Base-by-base conservation (phyloP, 768 basidiomycete genomes). In the Leccinum pellstonianum region DNA sequence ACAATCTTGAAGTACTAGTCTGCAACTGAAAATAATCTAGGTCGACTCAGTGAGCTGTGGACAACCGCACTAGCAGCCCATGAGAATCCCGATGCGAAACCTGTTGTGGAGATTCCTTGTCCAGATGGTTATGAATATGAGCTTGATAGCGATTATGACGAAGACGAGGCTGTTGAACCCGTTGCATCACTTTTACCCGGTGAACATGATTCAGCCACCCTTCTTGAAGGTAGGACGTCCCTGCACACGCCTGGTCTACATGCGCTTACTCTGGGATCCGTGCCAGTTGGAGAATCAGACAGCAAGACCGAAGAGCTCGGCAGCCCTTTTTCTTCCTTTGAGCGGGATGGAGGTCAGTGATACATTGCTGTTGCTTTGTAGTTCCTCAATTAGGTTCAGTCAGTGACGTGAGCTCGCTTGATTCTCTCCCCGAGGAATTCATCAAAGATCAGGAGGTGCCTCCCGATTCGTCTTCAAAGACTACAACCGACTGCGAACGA, bases 111-210 rank as follows among this genome's bases (percentile, higher is more conserved):
- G 25, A 58, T 68, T 37, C 27, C 5, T 8, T 59, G 53, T 25
- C 58, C 62, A 2, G 23, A 46, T 0, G 58, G 47, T 27, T 56
- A 67, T 25, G 61, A 73, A 4, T 65, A 69, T 33, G 62, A 64
- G 5, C 60, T 55, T 47, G 72, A 71, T 48, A 71, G 70, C 6
- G 68, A 71, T 54, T 62, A 50, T 6, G 67, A 73, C 25, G 69
- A 69, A 15, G 63, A 62, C 4, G 61, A 60, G 35, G 41, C 9
- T 12, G 25, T 47, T 12, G 52, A 50, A 21, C 43, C 14, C 19
- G 33, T 21, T 51, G 17, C 27, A 52, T 21, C 31, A 19, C 31
- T 35, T 8, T 17, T 12, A 25, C 15, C n/a, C 12, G 1, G 17
- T 43, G 43, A 43, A 15, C 15, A 1, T 29, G 46, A 49, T 35